phyloP scores from a whole-genome alignment of 805 yeast species.

The Priceomyces medius region DNA sequence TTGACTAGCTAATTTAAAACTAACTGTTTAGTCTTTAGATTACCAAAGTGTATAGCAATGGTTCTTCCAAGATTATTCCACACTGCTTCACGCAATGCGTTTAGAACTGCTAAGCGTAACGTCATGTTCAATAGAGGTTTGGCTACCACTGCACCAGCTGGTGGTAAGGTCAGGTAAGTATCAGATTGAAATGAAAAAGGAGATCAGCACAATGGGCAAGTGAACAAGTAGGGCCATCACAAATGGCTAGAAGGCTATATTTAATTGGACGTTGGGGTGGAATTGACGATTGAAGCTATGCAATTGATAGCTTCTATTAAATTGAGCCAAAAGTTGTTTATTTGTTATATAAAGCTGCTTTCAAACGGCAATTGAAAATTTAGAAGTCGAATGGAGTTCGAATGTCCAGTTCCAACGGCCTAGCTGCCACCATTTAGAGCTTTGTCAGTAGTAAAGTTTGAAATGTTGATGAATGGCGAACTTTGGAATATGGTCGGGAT shows the following conservation, averaged over 20 bases:
- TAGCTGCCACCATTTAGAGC: no score
- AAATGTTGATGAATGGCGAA: no score
- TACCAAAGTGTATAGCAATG: constrained; percentile 39
- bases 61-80: constrained; percentile 56
- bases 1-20: constrained; percentile 7
- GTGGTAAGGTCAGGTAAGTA: constrained; percentile 81
- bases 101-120: constrained; percentile 85
- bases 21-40: constrained; percentile 16
- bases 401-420: no score
- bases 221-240: neutral
- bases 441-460: no score
- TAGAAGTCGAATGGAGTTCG: no score
- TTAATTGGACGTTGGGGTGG: no score
- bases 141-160: constrained; percentile 71
- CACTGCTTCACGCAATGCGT: constrained; percentile 75
- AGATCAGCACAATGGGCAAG: neutral
- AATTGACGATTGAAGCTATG: no score
- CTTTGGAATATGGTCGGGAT: constrained; percentile 7
- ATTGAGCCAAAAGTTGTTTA: no score
- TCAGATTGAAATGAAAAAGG: neutral
- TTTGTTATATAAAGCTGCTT: no score
- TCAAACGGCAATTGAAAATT: no score
- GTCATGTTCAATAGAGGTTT: constrained; percentile 69
- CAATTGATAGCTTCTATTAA: no score
- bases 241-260: no score